Evolutionary conservation across 495 filamentous ascomycete species (phyloP).

Genomic region (Staphylotrichum longicolle): DNA sequence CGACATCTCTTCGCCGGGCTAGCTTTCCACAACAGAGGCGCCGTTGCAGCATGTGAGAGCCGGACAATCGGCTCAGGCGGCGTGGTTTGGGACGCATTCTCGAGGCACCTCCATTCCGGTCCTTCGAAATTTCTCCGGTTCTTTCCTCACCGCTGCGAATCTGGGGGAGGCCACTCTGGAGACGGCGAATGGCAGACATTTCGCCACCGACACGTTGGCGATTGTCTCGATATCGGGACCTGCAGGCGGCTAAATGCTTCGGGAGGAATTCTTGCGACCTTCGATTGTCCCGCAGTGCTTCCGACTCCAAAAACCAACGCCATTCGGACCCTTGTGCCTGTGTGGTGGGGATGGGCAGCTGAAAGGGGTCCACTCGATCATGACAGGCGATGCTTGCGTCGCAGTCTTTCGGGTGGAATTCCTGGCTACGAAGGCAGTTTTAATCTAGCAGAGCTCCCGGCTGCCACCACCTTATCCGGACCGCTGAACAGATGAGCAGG

Average conservation of each 20-base stretch:
- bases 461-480: slow-evolving; percentile 20
- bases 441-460: slow-evolving; percentile 15
- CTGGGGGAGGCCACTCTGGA: neutral
- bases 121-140: neutral
- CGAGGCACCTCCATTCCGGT: neutral
- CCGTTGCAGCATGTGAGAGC: neutral
- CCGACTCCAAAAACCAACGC: slow-evolving; percentile 9
- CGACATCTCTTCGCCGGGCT: neutral
- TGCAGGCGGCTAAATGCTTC: slow-evolving; percentile 25
- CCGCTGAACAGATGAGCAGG: neutral
- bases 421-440: slow-evolving; percentile 14
- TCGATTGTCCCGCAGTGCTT: slow-evolving; percentile 4
- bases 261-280: slow-evolving; percentile 6
- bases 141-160: neutral
- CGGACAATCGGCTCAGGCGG: neutral
- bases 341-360: slow-evolving; percentile 12
- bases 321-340: neutral
- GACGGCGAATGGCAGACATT: neutral
- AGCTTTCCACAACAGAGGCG: no score
- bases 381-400: slow-evolving; percentile 12
- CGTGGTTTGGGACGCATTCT: neutral
- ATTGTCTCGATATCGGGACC: slow-evolving; percentile 1
- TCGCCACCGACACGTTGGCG: slow-evolving; percentile 15
- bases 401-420: slow-evolving; percentile 15
- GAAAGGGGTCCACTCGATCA: slow-evolving; percentile 10